Base-by-base conservation (phyloP, 2,329 filamentous ascomycete genomes). In the Didymella glomerata region DNA sequence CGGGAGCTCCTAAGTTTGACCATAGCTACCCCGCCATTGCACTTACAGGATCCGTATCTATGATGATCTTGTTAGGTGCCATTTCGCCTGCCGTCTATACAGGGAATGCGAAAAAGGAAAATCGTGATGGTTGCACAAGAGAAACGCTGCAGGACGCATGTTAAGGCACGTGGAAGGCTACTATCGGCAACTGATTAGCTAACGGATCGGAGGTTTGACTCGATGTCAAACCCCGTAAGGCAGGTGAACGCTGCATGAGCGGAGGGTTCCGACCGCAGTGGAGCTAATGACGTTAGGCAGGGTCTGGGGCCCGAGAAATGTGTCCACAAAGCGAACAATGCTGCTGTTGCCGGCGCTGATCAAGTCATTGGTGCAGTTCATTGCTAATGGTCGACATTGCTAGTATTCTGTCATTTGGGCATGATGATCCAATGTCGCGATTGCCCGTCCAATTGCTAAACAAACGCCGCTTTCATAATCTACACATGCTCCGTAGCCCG, bases 11-110 rank as follows among this genome's bases (percentile, higher is more conserved):
- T 27, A 30, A n/a, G 20, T 4, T 44, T 34, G 16, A 10, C 10
- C 22, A 13, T 10, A 41, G 27, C 30, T 58, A 49, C 66, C 64
- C 62, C 64, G 53, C 64, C 25, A 42, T 4, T 3, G 36, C 30
- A 68, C 76, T 67, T 82, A 91, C 93, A 80, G 94, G 94, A 76
- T 98, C 95, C 2, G 94, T 98, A 75, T 99, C 95, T 71, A 99
- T 95, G 70, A 99, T 97, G 68, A 99, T 89, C 71, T 90, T 80
- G 47, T 78, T 78, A 4, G 78, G 76, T 2, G 78, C 72, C 79
- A 82, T 82, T 13, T 49, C 75, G 28, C 49, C 30, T 55, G 34
- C 25, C 40, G 47, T 48, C 34, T 32, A 45, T 45, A 45, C 34
- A 1, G 46, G 20, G 38, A 44, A 36, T 40, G 30, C 20, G 22